These are phyloP conservation scores for Tephrocybe sp. DNA, from an alignment of 768 basidiomycete genomes.

Conservation along the genomic window DNA sequence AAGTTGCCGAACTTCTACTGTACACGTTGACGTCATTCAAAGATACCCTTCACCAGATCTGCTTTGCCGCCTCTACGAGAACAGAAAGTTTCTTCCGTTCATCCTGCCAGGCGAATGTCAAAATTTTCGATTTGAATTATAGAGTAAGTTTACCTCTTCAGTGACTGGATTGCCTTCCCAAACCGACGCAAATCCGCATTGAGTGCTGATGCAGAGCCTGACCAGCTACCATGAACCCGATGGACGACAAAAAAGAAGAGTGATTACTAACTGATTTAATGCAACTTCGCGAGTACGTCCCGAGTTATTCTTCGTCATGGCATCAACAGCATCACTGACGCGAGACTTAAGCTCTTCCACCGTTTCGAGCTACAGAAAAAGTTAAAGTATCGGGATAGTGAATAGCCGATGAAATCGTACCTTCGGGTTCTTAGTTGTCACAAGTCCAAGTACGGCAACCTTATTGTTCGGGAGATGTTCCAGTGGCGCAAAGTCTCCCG, in stretches of 20 bases:
- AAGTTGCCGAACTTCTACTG: too few relatives aligned
- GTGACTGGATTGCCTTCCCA: slow-evolving; percentile 59
- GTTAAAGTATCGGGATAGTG: background rate
- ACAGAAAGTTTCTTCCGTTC: slow-evolving; percentile 47
- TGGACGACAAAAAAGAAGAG: slow-evolving; percentile 1
- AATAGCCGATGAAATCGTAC: slow-evolving; percentile 22
- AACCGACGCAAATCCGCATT: slow-evolving; percentile 63
- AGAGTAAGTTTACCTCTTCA: slow-evolving; percentile 36
- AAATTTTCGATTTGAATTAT: background rate
- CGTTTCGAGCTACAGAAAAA: slow-evolving; percentile 44
- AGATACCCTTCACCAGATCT: slow-evolving; percentile 37
- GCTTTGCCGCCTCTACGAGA: slow-evolving; percentile 43
- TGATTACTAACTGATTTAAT: slow-evolving; percentile 47
- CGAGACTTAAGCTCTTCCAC: slow-evolving; percentile 47
- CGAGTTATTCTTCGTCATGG: slow-evolving; percentile 42
- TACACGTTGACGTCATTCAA: slow-evolving; percentile 5
- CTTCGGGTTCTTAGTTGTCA: slow-evolving; percentile 48
- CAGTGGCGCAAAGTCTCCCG: slow-evolving; percentile 60
- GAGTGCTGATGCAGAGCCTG: slow-evolving; percentile 59
- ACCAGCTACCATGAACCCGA: slow-evolving; percentile 6
- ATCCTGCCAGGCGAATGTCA: slow-evolving; percentile 32
- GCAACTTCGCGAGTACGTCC: slow-evolving; percentile 48
- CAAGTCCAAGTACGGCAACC: slow-evolving; percentile 47
- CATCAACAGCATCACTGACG: slow-evolving; percentile 53
- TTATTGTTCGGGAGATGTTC: slow-evolving; percentile 49